Evolutionary conservation across 2,329 filamentous ascomycete species (phyloP).

Genomic region (Chrysosporium queenslandicum): DNA sequence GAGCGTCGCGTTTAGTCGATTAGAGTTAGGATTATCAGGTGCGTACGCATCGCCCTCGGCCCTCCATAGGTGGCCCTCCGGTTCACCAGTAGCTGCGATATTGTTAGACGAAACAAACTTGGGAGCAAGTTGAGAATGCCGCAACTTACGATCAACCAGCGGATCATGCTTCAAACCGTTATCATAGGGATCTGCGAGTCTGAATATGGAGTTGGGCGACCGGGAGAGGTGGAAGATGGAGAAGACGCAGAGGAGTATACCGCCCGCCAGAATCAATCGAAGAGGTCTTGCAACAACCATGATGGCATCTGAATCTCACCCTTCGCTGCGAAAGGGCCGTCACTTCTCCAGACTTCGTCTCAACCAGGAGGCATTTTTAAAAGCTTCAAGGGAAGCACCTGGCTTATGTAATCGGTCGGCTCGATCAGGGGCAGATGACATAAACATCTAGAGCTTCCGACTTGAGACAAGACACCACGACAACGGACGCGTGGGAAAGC

Average conservation of each 20-base stretch:
- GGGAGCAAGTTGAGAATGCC: slow-evolving; percentile 11
- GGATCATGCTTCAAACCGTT: slow-evolving; percentile 67
- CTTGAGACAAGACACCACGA: not conserved
- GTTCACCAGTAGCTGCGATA: slow-evolving; percentile 65
- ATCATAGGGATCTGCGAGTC: slow-evolving; percentile 36
- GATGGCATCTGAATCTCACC: slow-evolving; percentile 19
- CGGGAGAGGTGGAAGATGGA: slow-evolving; percentile 67
- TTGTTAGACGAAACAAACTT: slow-evolving; percentile 16
- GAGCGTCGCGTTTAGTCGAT: slow-evolving; percentile 86
- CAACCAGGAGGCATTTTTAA: not conserved
- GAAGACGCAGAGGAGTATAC: slow-evolving; percentile 64
- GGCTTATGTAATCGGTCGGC: not conserved
- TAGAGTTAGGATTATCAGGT: slow-evolving; percentile 61
- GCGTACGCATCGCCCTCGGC: slow-evolving; percentile 67
- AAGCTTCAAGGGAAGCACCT: no score
- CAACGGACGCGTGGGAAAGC: not conserved
- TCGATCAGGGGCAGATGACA: not conserved
- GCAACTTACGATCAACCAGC: slow-evolving; percentile 66
- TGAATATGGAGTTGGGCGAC: slow-evolving; percentile 34
- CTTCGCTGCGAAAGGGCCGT: not conserved
- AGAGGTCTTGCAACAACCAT: slow-evolving; percentile 85
- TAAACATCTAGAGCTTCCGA: slow-evolving; percentile 8
- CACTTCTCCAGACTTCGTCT: not conserved
- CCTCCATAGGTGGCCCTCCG: slow-evolving; percentile 63
- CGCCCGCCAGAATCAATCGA: slow-evolving; percentile 63